Percentiles rank a stretch among this genome's conserved stretches.
Evolutionary conservation across 2,329 filamentous ascomycete species (phyloP).

Genomic region (Fusarium falciforme): DNA sequence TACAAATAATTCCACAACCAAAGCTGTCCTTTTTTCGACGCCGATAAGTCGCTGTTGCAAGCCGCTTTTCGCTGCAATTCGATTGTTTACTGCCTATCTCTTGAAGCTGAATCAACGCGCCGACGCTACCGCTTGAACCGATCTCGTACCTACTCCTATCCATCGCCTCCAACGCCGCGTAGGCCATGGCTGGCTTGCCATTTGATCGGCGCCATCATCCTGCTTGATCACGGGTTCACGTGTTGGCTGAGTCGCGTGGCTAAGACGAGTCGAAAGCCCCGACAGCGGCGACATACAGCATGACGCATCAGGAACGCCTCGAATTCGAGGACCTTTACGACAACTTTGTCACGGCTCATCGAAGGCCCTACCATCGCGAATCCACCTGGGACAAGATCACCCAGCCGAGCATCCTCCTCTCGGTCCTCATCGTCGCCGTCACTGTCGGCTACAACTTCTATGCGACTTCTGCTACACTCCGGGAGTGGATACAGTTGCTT

Average conservation of each 20-base stretch:
- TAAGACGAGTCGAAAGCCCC: slow-evolving; percentile 33
- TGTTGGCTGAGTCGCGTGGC: slow-evolving; percentile 29
- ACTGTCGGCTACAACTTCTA: slow-evolving; percentile 51
- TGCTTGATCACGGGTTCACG: slow-evolving; percentile 41
- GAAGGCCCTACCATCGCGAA: slow-evolving; percentile 44
- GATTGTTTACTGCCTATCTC: background rate
- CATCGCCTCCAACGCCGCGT: slow-evolving; percentile 15
- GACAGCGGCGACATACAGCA: slow-evolving; percentile 40
- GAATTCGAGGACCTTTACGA: slow-evolving; percentile 51
- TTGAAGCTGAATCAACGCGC: background rate
- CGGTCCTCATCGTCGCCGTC: slow-evolving; percentile 47
- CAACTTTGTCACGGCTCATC: slow-evolving; percentile 49
- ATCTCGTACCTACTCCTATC: background rate
- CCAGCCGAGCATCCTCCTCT: slow-evolving; percentile 51
- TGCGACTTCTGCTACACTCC: slow-evolving; percentile 48
- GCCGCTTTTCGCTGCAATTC: background rate
- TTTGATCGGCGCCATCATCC: slow-evolving; percentile 37
- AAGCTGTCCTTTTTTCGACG: background rate
- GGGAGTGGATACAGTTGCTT: slow-evolving; percentile 41
- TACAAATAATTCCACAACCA: slow-evolving; percentile 23
- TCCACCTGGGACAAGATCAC: slow-evolving; percentile 47
- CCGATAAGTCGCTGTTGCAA: background rate
- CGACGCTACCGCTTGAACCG: background rate
- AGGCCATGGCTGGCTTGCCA: slow-evolving; percentile 42
- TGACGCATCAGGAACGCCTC: slow-evolving; percentile 48